Conservation (phyloP, 1,139 yeast species). For the Saccharomyces hybrid region DNA sequence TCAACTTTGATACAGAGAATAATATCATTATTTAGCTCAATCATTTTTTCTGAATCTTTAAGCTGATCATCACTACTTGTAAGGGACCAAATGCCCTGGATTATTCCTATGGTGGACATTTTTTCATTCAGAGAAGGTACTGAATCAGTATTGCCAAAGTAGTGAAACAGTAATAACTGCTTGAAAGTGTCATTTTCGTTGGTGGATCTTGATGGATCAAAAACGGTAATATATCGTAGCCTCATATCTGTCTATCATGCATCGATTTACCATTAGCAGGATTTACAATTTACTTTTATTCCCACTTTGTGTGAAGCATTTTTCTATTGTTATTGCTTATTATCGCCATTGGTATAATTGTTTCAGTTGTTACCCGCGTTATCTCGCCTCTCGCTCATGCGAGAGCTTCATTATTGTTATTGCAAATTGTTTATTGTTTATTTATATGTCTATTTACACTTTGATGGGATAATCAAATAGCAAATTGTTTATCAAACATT, state of each 20-base stretch:
- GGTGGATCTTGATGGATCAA: constrained; percentile 21
- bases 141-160: constrained; percentile 15
- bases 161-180: constrained; percentile 26
- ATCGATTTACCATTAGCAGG: not conserved
- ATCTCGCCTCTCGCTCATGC: not conserved
- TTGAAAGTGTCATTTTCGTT: constrained; percentile 21
- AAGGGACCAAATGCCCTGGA: constrained; percentile 35
- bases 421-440: not conserved
- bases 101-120: constrained; percentile 33
- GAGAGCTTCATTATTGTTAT: not conserved
- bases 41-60: constrained; percentile 10
- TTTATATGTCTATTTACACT: not conserved
- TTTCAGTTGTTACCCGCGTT: not conserved
- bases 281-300: not conserved
- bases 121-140: constrained; percentile 26
- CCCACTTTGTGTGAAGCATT: not conserved
- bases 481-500: not conserved
- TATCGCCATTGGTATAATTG: not conserved
- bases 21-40: constrained; percentile 27
- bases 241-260: not conserved
- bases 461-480: not conserved
- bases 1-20: constrained; percentile 27
- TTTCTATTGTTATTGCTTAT: not conserved
- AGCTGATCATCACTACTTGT: constrained; percentile 7
- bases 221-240: constrained; percentile 19